These are phyloP conservation scores for Sugiyamaella paludigena DNA, from an alignment of 1,139 yeast genomes.

Conservation along the genomic window DNA sequence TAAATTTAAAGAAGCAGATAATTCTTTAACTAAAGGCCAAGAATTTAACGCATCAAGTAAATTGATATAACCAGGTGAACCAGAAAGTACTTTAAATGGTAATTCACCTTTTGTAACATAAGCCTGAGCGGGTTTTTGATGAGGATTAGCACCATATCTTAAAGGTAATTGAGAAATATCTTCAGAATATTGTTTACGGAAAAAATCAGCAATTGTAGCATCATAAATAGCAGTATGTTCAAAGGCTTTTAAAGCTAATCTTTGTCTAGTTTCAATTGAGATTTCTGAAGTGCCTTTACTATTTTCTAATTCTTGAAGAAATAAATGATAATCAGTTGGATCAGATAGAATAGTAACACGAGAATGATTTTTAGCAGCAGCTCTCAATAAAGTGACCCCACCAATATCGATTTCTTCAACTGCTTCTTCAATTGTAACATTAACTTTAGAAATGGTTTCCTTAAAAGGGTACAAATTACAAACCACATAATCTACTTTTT, in stretches of 20 bases:
- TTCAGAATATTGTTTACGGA: slow-evolving; percentile 95
- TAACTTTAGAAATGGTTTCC: slow-evolving; percentile 92
- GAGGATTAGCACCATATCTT: slow-evolving; percentile 98
- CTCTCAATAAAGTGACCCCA: slow-evolving; percentile 94
- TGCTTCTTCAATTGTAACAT: slow-evolving; percentile 95
- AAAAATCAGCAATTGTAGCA: slow-evolving; percentile 90
- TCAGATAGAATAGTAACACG: slow-evolving; percentile 94
- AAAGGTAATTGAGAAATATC: slow-evolving; percentile 84
- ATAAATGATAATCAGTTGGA: slow-evolving; percentile 86
- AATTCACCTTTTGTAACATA: slow-evolving; percentile 79
- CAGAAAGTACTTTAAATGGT: slow-evolving; percentile 90
- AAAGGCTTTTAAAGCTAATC: slow-evolving; percentile 90
- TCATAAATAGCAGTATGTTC: slow-evolving; percentile 99
- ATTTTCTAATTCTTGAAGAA: slow-evolving; percentile 75
- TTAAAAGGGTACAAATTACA: slow-evolving; percentile 98
- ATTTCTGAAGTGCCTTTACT: slow-evolving; percentile 76
- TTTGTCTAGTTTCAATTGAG: slow-evolving; percentile 70
- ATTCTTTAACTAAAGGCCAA: slow-evolving; percentile 97
- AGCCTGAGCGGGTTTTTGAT: slow-evolving; percentile 98
- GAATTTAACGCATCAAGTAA: slow-evolving; percentile 94
- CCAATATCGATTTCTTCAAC: slow-evolving; percentile 98
- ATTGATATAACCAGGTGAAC: slow-evolving; percentile 97
- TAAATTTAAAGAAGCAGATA: slow-evolving; percentile 86
- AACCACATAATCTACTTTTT: slow-evolving; percentile 92
- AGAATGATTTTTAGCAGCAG: slow-evolving; percentile 97